Evolutionary conservation across 2,329 filamentous ascomycete species (phyloP).

Genomic region (Chaetothyriales sp.): DNA sequence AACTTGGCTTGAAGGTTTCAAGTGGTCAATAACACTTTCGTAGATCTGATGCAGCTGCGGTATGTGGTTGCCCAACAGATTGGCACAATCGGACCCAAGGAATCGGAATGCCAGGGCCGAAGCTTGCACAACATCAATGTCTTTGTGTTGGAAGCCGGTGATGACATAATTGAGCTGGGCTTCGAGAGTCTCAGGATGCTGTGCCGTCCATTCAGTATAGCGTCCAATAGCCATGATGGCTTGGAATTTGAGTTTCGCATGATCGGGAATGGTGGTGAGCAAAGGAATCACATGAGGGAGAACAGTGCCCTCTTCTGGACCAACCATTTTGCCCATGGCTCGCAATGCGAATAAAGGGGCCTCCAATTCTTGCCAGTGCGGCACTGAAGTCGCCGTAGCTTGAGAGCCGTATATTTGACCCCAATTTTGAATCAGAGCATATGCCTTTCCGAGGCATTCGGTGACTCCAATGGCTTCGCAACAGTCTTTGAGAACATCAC

Average conservation of each 20-base stretch:
- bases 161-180: slow-evolving; percentile 93
- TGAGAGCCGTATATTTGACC: slow-evolving; percentile 66
- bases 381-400: slow-evolving; percentile 58
- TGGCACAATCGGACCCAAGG: slow-evolving; percentile 88
- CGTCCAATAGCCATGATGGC: slow-evolving; percentile 94
- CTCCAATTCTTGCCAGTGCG: slow-evolving; percentile 92
- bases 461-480: slow-evolving; percentile 92
- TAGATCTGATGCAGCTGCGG: slow-evolving; percentile 84
- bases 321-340: slow-evolving; percentile 92
- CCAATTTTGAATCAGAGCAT: slow-evolving; percentile 74
- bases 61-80: slow-evolving; percentile 69
- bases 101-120: slow-evolving; percentile 92
- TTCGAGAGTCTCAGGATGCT: slow-evolving; percentile 82
- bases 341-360: slow-evolving; percentile 89
- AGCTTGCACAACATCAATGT: slow-evolving; percentile 78
- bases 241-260: slow-evolving; percentile 96
- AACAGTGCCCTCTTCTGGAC: slow-evolving; percentile 71
- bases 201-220: slow-evolving; percentile 95
- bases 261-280: slow-evolving; percentile 82
- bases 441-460: slow-evolving; percentile 79
- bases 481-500: slow-evolving; percentile 90
- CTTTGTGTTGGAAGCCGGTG: slow-evolving; percentile 73
- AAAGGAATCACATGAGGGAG: slow-evolving; percentile 84
- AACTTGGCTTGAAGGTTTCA: slow-evolving; percentile 77
- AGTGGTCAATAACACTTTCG: slow-evolving; percentile 68